Conservation (phyloP, 192 early-diverging fungal genomes). For the Backusella tuberculispora region DNA sequence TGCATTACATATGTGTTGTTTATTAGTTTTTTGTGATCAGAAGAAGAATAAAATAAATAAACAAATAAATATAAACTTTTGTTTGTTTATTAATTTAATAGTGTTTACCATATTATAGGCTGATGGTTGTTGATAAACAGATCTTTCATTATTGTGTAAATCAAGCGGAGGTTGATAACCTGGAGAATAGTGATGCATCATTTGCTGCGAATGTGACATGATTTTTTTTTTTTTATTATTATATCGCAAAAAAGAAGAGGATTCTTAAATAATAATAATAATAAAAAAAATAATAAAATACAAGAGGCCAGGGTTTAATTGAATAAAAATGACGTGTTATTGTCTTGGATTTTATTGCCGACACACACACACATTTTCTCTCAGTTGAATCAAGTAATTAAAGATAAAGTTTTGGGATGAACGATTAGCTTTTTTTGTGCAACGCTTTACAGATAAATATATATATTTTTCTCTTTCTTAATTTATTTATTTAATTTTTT, state of each 20-base stretch:
- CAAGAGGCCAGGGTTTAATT: constrained; percentile 5
- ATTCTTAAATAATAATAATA: not conserved
- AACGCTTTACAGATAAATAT: too few species aligned
- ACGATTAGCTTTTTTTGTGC: too few species aligned
- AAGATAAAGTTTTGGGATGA: constrained; percentile 10
- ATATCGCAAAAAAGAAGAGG: too few species aligned
- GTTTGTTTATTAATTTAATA: not conserved
- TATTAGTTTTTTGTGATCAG: not conserved
- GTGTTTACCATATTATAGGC: not conserved
- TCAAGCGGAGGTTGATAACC: constrained; percentile 15
- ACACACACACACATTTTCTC: not conserved
- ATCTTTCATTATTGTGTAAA: constrained; percentile 4
- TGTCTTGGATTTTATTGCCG: not conserved
- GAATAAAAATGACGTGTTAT: constrained; percentile 6
- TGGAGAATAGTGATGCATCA: constrained; percentile 10
- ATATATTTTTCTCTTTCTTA: too few species aligned
- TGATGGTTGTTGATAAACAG: not conserved
- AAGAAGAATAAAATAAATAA: too few species aligned
- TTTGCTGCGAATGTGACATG: constrained; percentile 12
- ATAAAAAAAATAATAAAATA: not conserved
- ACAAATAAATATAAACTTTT: too few species aligned
- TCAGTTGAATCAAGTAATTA: too few species aligned
- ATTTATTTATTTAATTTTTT: not conserved
- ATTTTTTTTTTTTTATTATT: too few species aligned
- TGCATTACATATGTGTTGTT: not conserved